phyloP scores from a whole-genome alignment of 352 stramenopile genomes.

The Phytophthora cryptogea region DNA sequence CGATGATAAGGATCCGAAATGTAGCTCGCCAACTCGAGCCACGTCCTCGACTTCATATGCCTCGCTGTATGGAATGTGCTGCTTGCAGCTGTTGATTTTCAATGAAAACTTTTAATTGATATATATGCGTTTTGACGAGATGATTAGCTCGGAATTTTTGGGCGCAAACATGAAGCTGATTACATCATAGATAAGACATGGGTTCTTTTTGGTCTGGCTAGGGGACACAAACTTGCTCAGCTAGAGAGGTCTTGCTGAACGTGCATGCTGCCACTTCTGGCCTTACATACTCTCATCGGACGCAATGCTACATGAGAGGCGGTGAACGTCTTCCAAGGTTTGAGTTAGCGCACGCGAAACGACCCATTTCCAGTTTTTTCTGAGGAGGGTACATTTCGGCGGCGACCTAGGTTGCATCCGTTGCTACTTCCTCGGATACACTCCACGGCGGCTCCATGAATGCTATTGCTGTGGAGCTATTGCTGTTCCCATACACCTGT shows the following conservation, averaged over 20 bases:
- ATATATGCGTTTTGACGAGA: not conserved
- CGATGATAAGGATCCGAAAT: too few relatives aligned
- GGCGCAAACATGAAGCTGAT: constrained; percentile 6
- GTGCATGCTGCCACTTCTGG: constrained; percentile 8
- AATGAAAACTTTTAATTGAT: too few relatives aligned
- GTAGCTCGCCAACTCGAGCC: too few relatives aligned
- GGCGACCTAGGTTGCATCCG: not conserved
- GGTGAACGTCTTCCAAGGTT: not conserved
- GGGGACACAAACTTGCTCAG: not conserved
- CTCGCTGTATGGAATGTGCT: too few relatives aligned
- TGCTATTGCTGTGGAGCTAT: constrained; percentile 16
- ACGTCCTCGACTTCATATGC: too few relatives aligned
- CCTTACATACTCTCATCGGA: not conserved
- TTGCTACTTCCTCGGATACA: not conserved
- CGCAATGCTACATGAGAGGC: not conserved
- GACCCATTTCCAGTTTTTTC: not conserved
- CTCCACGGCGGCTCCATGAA: not conserved
- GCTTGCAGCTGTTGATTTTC: too few relatives aligned
- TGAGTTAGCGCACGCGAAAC: not conserved
- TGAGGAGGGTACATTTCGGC: not conserved
- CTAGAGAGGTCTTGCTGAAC: not conserved
- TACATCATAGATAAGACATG: constrained; percentile 23
- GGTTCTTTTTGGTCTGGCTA: constrained; percentile 7
- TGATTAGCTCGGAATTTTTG: not conserved
- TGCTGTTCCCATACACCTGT: constrained; percentile 8